Evolutionary conservation across 2,329 filamentous ascomycete species (phyloP).

Genomic region (Ascochyta koolunga): DNA sequence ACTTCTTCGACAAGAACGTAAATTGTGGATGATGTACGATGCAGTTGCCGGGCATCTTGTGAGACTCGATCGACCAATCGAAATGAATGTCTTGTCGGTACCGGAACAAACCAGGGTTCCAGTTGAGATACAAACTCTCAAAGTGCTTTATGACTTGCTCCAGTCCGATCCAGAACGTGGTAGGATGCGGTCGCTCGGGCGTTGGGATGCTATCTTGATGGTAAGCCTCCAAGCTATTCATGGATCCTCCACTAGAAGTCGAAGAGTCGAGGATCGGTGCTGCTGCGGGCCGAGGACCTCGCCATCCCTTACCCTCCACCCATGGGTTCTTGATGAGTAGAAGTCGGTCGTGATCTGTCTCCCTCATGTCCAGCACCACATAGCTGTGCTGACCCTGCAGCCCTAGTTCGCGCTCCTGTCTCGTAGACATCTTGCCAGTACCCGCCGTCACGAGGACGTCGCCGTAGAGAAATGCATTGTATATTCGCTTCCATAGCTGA

Average conservation of each 20-base stretch:
- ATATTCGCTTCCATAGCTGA: slow-evolving; percentile 78
- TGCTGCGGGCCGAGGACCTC: slow-evolving; percentile 52
- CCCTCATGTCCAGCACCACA: slow-evolving; percentile 80
- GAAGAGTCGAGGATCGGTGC: slow-evolving; percentile 25
- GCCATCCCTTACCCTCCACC: slow-evolving; percentile 81
- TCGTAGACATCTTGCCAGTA: slow-evolving; percentile 78
- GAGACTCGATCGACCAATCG: slow-evolving; percentile 69
- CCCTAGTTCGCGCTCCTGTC: slow-evolving; percentile 80
- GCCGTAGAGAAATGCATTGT: slow-evolving; percentile 73
- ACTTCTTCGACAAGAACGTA: slow-evolving; percentile 57
- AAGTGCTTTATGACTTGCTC: slow-evolving; percentile 90
- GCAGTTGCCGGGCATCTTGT: slow-evolving; percentile 71
- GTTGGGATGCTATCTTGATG: slow-evolving; percentile 37
- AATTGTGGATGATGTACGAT: slow-evolving; percentile 71
- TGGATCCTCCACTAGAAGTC: slow-evolving; percentile 22
- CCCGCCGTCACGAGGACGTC: slow-evolving; percentile 90
- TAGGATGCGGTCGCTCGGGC: slow-evolving; percentile 57
- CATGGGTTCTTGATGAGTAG: slow-evolving; percentile 95
- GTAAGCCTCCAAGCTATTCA: slow-evolving; percentile 27
- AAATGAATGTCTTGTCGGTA: slow-evolving; percentile 90
- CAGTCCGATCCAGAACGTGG: slow-evolving; percentile 93
- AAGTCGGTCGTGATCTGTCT: slow-evolving; percentile 66
- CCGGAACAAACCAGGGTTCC: slow-evolving; percentile 86
- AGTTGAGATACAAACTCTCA: slow-evolving; percentile 95
- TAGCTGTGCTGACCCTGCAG: slow-evolving; percentile 93